Conservation (phyloP, 176 grass and related monocot genomes). For the Zoysia japonica region DNA sequence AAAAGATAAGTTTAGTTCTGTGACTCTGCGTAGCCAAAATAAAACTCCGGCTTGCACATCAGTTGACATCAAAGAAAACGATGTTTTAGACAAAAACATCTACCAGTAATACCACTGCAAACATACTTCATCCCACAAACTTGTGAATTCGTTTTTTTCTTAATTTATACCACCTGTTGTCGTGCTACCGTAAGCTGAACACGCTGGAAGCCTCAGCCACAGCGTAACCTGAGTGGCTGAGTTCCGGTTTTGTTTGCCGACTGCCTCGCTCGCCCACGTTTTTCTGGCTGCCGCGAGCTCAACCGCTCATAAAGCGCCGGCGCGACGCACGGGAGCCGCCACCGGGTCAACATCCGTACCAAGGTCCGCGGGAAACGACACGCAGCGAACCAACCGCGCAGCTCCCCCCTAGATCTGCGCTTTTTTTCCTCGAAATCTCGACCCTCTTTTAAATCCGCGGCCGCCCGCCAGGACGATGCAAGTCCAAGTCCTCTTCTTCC, state of each 20-base stretch:
- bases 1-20: too few relatives aligned
- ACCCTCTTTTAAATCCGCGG: conserved; percentile 18
- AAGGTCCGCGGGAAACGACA: conserved; percentile 24
- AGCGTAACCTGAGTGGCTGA: neutral
- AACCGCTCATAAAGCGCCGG: conserved; percentile 2
- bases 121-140: neutral
- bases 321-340: conserved; percentile 1
- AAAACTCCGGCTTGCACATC: neutral
- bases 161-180: too few relatives aligned
- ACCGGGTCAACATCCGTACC: conserved; percentile 1
- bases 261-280: neutral
- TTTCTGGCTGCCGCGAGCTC: neutral
- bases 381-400: neutral
- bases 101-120: neutral
- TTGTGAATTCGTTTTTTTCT: too few relatives aligned
- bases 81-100: neutral
- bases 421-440: neutral
- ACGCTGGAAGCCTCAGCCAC: neutral
- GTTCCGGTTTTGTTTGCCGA: neutral
- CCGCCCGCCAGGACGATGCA: neutral
- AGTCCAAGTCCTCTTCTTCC: conserved; percentile 26
- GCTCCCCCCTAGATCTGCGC: neutral
- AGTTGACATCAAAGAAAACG: neutral
- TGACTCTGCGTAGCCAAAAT: neutral
- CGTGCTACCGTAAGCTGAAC: too few relatives aligned